Evolutionary conservation across 1,284 basidiomycete genomes (phyloP).

Genomic region (Cutaneotrichosporon arboriforme): DNA sequence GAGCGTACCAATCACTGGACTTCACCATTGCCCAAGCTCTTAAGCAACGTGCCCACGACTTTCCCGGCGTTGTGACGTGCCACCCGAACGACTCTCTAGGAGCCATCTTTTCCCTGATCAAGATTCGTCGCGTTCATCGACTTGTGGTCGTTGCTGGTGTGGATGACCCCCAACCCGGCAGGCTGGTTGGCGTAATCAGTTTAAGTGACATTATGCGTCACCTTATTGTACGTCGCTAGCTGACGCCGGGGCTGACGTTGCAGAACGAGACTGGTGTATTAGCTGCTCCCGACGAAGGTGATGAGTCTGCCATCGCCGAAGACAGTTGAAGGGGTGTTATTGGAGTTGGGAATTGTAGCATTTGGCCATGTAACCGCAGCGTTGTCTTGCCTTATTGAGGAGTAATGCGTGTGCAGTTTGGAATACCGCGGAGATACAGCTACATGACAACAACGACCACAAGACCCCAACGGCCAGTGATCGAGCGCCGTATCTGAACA

Average conservation of each 20-base stretch:
- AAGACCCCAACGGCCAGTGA: too few species aligned
- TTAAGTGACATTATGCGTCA: slow-evolving; percentile 85
- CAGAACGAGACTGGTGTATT: slow-evolving; percentile 7
- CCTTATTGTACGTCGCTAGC: slow-evolving; percentile 54
- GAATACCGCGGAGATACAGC: too few species aligned
- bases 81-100: slow-evolving; percentile 90
- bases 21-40: slow-evolving; percentile 92
- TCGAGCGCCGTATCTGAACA: neutral
- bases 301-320: slow-evolving; percentile 8
- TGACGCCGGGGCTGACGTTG: neutral
- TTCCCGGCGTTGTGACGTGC: slow-evolving; percentile 93
- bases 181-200: slow-evolving; percentile 81
- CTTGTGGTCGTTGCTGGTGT: slow-evolving; percentile 73
- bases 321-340: neutral
- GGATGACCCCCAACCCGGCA: slow-evolving; percentile 53
- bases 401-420: too few species aligned
- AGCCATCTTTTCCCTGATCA: slow-evolving; percentile 84
- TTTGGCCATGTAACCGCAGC: neutral
- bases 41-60: slow-evolving; percentile 83
- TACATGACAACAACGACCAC: neutral
- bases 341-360: slow-evolving; percentile 6
- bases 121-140: slow-evolving; percentile 87
- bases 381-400: neutral
- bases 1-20: slow-evolving; percentile 89
- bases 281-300: slow-evolving; percentile 8